phyloP scores from a whole-genome alignment of 345 rosid genomes.

The Murraya paniculata region DNA sequence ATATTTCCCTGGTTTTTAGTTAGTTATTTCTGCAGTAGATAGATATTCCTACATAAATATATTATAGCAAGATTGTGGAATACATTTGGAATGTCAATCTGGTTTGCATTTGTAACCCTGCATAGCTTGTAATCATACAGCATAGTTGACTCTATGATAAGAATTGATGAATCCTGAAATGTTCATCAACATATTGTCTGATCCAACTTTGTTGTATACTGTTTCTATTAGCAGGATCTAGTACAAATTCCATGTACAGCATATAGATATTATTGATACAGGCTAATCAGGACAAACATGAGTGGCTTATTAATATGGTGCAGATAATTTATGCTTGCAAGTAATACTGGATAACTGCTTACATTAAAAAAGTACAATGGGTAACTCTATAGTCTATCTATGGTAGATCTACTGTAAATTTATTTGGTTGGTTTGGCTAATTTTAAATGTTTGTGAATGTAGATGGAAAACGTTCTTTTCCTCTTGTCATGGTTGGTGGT shows the following conservation, averaged over 20 bases:
- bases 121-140: background rate
- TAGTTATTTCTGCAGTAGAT: background rate
- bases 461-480: constrained; percentile 60
- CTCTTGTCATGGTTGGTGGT: constrained; percentile 82
- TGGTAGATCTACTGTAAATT: constrained; percentile 1
- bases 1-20: background rate
- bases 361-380: background rate
- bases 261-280: background rate
- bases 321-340: background rate
- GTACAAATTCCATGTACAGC: background rate
- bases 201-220: background rate
- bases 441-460: constrained; percentile 19
- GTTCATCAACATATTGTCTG: background rate
- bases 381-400: background rate
- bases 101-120: background rate
- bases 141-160: background rate
- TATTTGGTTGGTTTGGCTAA: constrained; percentile 2
- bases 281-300: background rate
- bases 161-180: background rate
- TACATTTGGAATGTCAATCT: background rate
- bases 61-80: background rate
- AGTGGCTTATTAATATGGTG: background rate
- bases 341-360: background rate
- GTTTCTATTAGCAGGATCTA: background rate
- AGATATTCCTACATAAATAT: too few species aligned